These are phyloP conservation scores for Termitomyces titanicus DNA, from an alignment of 768 basidiomycete genomes.

Conservation along the genomic window DNA sequence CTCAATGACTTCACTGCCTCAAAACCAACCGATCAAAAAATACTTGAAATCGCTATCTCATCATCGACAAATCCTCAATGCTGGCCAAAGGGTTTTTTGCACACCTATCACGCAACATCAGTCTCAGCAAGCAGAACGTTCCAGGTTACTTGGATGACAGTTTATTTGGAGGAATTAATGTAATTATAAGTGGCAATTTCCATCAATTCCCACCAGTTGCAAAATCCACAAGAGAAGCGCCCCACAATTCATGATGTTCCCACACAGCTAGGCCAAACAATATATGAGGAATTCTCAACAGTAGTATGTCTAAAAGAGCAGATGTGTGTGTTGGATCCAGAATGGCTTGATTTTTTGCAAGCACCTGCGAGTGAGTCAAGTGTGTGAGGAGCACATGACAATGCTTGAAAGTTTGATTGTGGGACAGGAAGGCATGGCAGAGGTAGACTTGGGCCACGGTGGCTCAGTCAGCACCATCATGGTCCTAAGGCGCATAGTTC, in stretches of 20 bases:
- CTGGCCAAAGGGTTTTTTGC: background rate
- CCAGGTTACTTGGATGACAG: background rate
- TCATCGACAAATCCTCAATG: no score
- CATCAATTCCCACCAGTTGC: background rate
- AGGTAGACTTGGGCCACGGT: constrained; percentile 16
- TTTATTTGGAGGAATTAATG: background rate
- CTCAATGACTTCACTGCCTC: no score
- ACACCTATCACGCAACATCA: background rate
- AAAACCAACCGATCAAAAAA: no score
- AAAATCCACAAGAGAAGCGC: background rate
- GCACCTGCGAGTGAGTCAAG: background rate
- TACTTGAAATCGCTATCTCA: background rate
- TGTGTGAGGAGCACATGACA: background rate
- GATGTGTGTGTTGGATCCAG: background rate
- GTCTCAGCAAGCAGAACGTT: background rate
- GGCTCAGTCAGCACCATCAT: no score
- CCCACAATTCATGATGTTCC: background rate
- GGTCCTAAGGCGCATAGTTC: no score
- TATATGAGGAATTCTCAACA: background rate
- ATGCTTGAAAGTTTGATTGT: background rate
- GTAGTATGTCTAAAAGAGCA: background rate
- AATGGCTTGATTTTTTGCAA: background rate
- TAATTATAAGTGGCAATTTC: background rate
- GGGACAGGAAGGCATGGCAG: background rate
- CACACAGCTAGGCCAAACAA: background rate